Percentiles rank a stretch among this genome's conserved stretches.
phyloP scores from a whole-genome alignment of 2,329 filamentous ascomycete genomes.

The Botrytis aclada region DNA sequence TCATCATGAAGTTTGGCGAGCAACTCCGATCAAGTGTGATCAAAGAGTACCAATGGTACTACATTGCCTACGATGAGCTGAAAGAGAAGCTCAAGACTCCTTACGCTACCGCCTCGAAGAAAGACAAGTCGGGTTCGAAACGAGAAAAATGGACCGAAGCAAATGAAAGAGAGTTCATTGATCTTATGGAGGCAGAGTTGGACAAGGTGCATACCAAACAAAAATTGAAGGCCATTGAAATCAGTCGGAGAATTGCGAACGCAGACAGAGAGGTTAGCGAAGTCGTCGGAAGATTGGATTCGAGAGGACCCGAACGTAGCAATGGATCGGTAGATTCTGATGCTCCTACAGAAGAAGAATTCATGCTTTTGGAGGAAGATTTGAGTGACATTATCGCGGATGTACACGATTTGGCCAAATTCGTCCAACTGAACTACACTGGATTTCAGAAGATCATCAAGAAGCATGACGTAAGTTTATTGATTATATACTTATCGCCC shows the following conservation, averaged over 20 bases:
- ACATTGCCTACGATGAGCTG: slow-evolving; percentile 94
- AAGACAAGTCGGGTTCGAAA: slow-evolving; percentile 46
- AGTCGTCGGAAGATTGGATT: slow-evolving; percentile 73
- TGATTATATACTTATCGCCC: neutral
- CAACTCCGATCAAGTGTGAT: slow-evolving; percentile 94
- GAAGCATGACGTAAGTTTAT: slow-evolving; percentile 81
- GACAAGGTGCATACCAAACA: slow-evolving; percentile 98
- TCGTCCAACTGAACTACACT: slow-evolving; percentile 97
- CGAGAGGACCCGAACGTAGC: slow-evolving; percentile 49
- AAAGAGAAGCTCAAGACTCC: slow-evolving; percentile 81
- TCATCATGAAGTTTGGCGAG: slow-evolving; percentile 86
- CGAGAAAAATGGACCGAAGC: slow-evolving; percentile 80
- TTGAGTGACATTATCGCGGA: slow-evolving; percentile 97
- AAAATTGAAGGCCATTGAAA: slow-evolving; percentile 95
- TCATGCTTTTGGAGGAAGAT: slow-evolving; percentile 88
- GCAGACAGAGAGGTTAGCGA: slow-evolving; percentile 88
- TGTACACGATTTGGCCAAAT: slow-evolving; percentile 96
- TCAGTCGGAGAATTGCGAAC: slow-evolving; percentile 81
- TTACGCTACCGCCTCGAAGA: slow-evolving; percentile 52
- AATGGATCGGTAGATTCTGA: slow-evolving; percentile 38
- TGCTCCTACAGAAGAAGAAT: slow-evolving; percentile 82
- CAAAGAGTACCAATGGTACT: slow-evolving; percentile 96
- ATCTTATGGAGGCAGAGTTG: slow-evolving; percentile 82
- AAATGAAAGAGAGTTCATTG: slow-evolving; percentile 85
- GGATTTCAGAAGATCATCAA: slow-evolving; percentile 99